Evolutionary conservation across 495 filamentous ascomycete species (phyloP).

Genomic region (Neurospora sublineolata): DNA sequence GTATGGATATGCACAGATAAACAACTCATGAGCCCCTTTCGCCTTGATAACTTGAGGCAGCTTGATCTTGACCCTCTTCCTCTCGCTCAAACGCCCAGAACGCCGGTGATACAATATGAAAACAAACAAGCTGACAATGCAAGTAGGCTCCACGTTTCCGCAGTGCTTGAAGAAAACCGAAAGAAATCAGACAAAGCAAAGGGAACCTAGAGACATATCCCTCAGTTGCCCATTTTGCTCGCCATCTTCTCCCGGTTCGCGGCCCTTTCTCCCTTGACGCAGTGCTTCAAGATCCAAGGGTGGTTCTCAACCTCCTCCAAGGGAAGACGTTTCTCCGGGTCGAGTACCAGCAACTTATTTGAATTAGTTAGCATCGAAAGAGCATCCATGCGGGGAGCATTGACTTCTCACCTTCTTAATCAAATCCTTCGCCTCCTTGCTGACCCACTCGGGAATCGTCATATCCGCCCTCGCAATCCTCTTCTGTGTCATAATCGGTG

Average conservation of each 20-base stretch:
- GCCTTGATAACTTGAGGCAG: background rate
- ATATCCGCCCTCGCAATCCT: constrained; percentile 85
- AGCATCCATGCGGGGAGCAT: background rate
- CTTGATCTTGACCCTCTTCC: background rate
- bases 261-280: constrained; percentile 62
- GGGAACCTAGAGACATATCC: background rate
- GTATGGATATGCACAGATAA: background rate
- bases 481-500: constrained; percentile 85
- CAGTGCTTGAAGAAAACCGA: background rate
- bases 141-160: background rate
- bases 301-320: constrained; percentile 82
- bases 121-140: background rate
- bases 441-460: constrained; percentile 82
- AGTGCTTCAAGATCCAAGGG: constrained; percentile 97
- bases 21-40: background rate
- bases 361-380: background rate
- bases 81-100: background rate
- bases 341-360: constrained; percentile 71
- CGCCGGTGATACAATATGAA: background rate
- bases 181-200: background rate
- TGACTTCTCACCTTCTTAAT: constrained; percentile 65
- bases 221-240: constrained; percentile 10
- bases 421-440: constrained; percentile 79
- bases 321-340: constrained; percentile 85
- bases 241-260: constrained; percentile 35